phyloP scores from a whole-genome alignment of 2,329 filamentous ascomycete species.

The Stagonosporopsis chrysanthemi region DNA sequence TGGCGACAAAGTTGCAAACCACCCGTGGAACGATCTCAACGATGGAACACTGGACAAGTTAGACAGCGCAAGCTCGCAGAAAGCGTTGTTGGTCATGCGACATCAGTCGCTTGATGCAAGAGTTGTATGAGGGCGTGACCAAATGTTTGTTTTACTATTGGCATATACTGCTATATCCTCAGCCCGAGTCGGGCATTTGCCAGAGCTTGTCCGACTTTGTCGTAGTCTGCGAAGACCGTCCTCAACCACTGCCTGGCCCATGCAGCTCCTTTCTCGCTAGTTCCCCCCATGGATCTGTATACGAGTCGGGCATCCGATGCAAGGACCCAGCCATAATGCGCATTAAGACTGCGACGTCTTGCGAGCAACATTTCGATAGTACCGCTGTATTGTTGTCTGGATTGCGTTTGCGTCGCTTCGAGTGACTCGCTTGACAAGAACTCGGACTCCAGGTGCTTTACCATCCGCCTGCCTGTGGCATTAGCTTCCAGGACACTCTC shows the following conservation, averaged over 20 bases:
- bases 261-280: not conserved
- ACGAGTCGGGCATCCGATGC: slow-evolving; percentile 1
- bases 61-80: slow-evolving; percentile 20
- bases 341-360: slow-evolving; percentile 2
- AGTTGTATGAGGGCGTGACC: slow-evolving; percentile 4
- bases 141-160: not conserved
- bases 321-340: slow-evolving; percentile 12
- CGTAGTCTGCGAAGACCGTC: slow-evolving; percentile 1
- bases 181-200: not conserved
- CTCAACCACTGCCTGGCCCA: slow-evolving; percentile 6
- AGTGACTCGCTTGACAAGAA: not conserved
- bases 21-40: slow-evolving; percentile 23
- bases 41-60: slow-evolving; percentile 11
- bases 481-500: not conserved
- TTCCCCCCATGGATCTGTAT: slow-evolving; percentile 2
- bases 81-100: slow-evolving; percentile 15
- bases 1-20: slow-evolving; percentile 8
- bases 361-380: not conserved
- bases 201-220: not conserved
- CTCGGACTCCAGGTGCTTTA: too few species aligned
- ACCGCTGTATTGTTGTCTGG: not conserved
- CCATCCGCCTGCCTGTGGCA: too few species aligned
- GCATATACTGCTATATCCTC: not conserved
- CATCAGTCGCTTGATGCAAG: slow-evolving; percentile 15
- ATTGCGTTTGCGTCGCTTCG: not conserved